These are phyloP conservation scores for Chondrostereum purpureum DNA, from an alignment of 1,284 basidiomycete genomes.

Conservation along the genomic window DNA sequence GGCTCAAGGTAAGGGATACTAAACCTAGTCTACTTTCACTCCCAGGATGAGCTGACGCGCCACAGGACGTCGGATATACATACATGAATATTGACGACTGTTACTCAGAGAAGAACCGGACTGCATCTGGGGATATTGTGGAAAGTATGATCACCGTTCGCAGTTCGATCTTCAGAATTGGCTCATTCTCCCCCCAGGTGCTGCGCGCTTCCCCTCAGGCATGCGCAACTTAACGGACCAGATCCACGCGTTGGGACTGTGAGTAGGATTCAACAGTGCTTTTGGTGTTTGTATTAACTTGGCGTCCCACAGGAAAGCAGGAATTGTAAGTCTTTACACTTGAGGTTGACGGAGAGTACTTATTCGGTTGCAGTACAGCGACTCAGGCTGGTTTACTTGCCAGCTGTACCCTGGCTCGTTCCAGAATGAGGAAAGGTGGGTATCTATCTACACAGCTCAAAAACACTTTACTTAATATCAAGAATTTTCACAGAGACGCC, in stretches of 20 bases:
- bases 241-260: constrained; percentile 49
- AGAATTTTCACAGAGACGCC: constrained; percentile 37
- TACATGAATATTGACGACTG: constrained; percentile 51
- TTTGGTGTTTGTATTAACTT: too few relatives aligned
- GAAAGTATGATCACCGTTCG: constrained; percentile 24
- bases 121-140: constrained; percentile 36
- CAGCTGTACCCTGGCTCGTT: constrained; percentile 43
- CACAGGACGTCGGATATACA: constrained; percentile 43
- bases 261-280: constrained; percentile 16
- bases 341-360: background rate
- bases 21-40: constrained; percentile 1
- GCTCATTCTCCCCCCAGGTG: constrained; percentile 27
- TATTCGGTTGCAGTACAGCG: constrained; percentile 29
- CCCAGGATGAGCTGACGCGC: constrained; percentile 6
- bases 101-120: constrained; percentile 42
- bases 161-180: background rate
- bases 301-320: constrained; percentile 35
- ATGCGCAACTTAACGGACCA: constrained; percentile 45
- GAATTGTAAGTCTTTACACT: constrained; percentile 42
- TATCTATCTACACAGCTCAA: background rate
- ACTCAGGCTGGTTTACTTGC: constrained; percentile 47
- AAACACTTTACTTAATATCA: background rate
- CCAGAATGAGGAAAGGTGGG: constrained; percentile 35
- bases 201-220: constrained; percentile 39
- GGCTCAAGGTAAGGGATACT: constrained; percentile 29